Evolutionary conservation across 78 protist genomes (phyloP).

Genomic region (Pigoraptor vietnamica): DNA sequence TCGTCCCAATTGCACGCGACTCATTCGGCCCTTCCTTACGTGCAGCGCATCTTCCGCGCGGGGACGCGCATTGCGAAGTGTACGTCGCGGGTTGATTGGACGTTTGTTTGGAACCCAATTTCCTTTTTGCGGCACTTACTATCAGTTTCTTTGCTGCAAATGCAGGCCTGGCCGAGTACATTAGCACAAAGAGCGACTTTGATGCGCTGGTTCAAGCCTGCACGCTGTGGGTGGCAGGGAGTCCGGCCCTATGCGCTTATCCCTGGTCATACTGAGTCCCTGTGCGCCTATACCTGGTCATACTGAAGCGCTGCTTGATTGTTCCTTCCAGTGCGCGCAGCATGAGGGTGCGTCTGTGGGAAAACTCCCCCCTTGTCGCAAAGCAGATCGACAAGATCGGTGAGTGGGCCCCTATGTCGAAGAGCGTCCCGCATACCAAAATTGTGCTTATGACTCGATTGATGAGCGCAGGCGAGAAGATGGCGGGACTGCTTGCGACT

Average conservation of each 20-base stretch:
- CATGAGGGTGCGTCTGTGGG: slow-evolving; percentile 35
- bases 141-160: background rate
- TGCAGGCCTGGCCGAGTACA: slow-evolving; percentile 26
- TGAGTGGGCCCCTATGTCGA: no score
- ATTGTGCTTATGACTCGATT: no score
- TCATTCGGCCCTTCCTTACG: background rate
- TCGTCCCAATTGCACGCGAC: background rate
- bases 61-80: background rate
- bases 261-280: background rate
- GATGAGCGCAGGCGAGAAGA: background rate
- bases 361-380: background rate
- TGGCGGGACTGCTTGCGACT: background rate
- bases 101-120: no score
- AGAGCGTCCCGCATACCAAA: no score
- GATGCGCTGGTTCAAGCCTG: background rate
- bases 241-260: no score
- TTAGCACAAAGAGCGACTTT: background rate
- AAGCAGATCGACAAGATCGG: slow-evolving; percentile 56
- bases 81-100: background rate
- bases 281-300: background rate
- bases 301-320: background rate
- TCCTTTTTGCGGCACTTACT: background rate
- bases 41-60: background rate
- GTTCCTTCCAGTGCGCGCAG: background rate
- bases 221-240: background rate